A percentile compares a stretch with the other conserved stretches of the same genome.
phyloP scores from a whole-genome alignment of 352 stramenopile species.

The Phytopythium oedochilum region DNA sequence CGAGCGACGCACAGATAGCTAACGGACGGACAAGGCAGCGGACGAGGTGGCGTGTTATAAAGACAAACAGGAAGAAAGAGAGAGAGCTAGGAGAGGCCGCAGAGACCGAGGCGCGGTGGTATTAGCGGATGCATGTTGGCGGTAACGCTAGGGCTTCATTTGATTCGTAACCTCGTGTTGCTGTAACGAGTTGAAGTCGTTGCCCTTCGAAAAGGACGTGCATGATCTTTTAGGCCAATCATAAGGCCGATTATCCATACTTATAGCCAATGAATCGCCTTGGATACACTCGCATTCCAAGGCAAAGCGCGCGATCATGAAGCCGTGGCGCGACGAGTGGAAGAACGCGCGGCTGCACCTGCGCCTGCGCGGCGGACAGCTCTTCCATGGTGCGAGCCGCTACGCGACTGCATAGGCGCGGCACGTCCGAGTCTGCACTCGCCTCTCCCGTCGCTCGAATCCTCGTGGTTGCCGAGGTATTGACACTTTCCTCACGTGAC shows the following conservation, averaged over 20 bases:
- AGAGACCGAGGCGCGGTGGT: neutral
- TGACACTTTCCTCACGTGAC: too few species aligned
- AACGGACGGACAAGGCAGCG: neutral
- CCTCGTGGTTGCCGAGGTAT: neutral
- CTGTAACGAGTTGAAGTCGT: too few species aligned
- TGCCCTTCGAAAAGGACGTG: too few species aligned
- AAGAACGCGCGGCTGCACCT: slow-evolving; percentile 44
- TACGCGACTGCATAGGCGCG: neutral
- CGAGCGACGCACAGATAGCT: too few species aligned
- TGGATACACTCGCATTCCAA: too few species aligned
- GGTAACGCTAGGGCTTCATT: too few species aligned
- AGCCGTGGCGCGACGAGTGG: slow-evolving; percentile 67
- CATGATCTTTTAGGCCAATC: too few species aligned
- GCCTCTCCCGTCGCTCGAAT: neutral
- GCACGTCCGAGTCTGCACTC: neutral
- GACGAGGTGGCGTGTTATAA: neutral
- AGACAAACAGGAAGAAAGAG: slow-evolving; percentile 1
- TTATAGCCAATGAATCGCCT: too few species aligned
- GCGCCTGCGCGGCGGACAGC: slow-evolving; percentile 39
- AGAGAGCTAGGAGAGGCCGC: neutral
- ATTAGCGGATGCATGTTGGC: neutral
- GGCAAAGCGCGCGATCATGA: too few species aligned
- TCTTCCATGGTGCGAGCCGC: slow-evolving; percentile 67
- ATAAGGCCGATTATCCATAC: too few species aligned
- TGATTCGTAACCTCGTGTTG: too few species aligned